Conservation (phyloP, 495 filamentous ascomycete species). For the Penicillium fimorum region DNA sequence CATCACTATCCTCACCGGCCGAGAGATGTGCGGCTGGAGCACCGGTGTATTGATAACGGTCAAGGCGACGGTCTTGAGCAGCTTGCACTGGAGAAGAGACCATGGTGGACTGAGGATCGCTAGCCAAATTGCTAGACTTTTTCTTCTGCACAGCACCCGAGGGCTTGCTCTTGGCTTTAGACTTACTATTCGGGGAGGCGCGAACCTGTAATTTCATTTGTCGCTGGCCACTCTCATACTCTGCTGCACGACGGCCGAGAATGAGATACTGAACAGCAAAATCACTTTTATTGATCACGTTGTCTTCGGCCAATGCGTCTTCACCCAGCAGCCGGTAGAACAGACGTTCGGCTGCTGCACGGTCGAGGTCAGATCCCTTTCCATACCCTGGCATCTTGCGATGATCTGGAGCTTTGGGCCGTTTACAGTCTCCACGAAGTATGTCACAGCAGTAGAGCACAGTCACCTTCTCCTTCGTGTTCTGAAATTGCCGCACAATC, state of each 20-base stretch:
- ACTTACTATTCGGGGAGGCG: slow-evolving; percentile 49
- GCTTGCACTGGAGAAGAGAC: slow-evolving; percentile 78
- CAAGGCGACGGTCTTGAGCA: slow-evolving; percentile 46
- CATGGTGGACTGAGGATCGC: slow-evolving; percentile 68
- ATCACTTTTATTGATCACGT: slow-evolving; percentile 54
- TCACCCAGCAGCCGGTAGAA: slow-evolving; percentile 63
- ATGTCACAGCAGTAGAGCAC: slow-evolving; percentile 57
- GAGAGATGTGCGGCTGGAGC: slow-evolving; percentile 40
- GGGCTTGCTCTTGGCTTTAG: slow-evolving; percentile 22
- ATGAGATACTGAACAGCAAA: slow-evolving; percentile 63
- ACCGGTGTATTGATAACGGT: slow-evolving; percentile 26
- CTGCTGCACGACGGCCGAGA: slow-evolving; percentile 51
- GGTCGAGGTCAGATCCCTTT: slow-evolving; percentile 53
- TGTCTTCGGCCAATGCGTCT: slow-evolving; percentile 57
- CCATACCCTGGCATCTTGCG: slow-evolving; percentile 52
- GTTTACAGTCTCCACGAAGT: slow-evolving; percentile 57
- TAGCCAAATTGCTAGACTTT: slow-evolving; percentile 17
- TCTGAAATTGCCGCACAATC: slow-evolving; percentile 60
- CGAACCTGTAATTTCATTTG: slow-evolving; percentile 60
- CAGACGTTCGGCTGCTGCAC: slow-evolving; percentile 61
- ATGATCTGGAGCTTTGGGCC: slow-evolving; percentile 46
- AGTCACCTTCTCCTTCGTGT: slow-evolving; percentile 47
- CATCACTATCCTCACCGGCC: slow-evolving; percentile 55
- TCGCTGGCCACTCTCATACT: slow-evolving; percentile 51
- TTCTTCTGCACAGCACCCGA: slow-evolving; percentile 13